phyloP scores from a whole-genome alignment of 495 filamentous ascomycete genomes.

The Neohortaea acidophila region DNA sequence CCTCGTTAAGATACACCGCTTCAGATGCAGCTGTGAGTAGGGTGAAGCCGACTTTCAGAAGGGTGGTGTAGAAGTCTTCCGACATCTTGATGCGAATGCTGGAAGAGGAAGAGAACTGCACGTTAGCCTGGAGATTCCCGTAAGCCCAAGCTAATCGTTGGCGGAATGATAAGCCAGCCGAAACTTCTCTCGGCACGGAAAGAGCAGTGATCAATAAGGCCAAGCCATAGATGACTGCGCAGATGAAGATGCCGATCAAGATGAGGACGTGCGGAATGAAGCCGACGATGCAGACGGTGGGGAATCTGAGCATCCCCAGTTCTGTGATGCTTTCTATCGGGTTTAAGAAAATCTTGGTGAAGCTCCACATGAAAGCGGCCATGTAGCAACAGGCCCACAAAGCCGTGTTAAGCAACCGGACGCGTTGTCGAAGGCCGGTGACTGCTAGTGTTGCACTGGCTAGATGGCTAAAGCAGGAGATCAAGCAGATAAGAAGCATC shows the following conservation, averaged over 20 bases:
- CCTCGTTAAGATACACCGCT: slow-evolving; percentile 90
- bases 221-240: slow-evolving; percentile 56
- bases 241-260: slow-evolving; percentile 58
- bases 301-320: slow-evolving; percentile 52
- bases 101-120: slow-evolving; percentile 50
- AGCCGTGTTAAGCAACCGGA: slow-evolving; percentile 67
- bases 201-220: slow-evolving; percentile 64
- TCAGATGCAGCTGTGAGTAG: slow-evolving; percentile 85
- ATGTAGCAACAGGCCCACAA: slow-evolving; percentile 86
- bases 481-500: slow-evolving; percentile 66
- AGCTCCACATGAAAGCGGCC: slow-evolving; percentile 57
- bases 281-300: slow-evolving; percentile 86
- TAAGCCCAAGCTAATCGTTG: slow-evolving; percentile 51
- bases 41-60: slow-evolving; percentile 71
- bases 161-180: slow-evolving; percentile 28
- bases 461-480: slow-evolving; percentile 82
- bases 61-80: slow-evolving; percentile 88
- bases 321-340: slow-evolving; percentile 15
- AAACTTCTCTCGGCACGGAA: slow-evolving; percentile 39
- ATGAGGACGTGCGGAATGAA: slow-evolving; percentile 88
- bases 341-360: slow-evolving; percentile 23
- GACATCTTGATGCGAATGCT: slow-evolving; percentile 56
- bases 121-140: slow-evolving; percentile 81
- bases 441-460: slow-evolving; percentile 70
- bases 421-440: slow-evolving; percentile 57